Conservation (phyloP, 306 rosid genomes). For the Glycyrrhiza uralensis region DNA sequence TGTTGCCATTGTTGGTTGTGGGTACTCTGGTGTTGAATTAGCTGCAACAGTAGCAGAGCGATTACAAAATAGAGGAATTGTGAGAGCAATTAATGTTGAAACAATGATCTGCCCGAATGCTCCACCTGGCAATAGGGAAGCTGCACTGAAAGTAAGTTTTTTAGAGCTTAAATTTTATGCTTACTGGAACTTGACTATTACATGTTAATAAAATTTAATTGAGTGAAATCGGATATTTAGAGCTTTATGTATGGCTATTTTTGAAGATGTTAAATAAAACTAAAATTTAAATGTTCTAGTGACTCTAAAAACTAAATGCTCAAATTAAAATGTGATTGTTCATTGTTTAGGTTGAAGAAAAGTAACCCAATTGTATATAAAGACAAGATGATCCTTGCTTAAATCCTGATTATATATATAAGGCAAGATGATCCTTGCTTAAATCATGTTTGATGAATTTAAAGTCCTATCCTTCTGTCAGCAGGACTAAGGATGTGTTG, state of each 20-base stretch:
- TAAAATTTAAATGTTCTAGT: not conserved
- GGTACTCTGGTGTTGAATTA: conserved; percentile 90
- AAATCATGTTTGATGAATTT: not conserved
- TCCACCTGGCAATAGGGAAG: conserved; percentile 83
- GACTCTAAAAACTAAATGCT: not conserved
- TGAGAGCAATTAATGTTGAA: conserved; percentile 77
- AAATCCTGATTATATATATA: not conserved
- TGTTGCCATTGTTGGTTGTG: conserved; percentile 95
- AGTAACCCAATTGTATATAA: not conserved
- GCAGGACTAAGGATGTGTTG: not conserved
- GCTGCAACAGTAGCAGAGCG: conserved; percentile 95
- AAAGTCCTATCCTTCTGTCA: not conserved
- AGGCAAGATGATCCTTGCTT: not conserved
- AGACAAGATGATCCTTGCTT: not conserved
- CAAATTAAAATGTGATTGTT: not conserved
- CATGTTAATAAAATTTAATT: not conserved
- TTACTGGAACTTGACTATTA: conserved; percentile 1
- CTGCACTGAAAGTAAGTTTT: conserved; percentile 70
- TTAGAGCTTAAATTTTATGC: conserved; percentile 19
- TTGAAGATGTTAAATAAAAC: conserved; percentile 11
- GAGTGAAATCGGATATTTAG: not conserved
- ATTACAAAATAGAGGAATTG: conserved; percentile 69
- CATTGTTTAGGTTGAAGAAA: conserved; percentile 15
- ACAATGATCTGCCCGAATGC: conserved; percentile 74
- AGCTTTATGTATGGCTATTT: not conserved